Evolutionary conservation across 2,329 filamentous ascomycete species (phyloP), one percentile per base, ranked within the genome.

Genomic region (Pseudogymnoascus verrucosus): DNA sequence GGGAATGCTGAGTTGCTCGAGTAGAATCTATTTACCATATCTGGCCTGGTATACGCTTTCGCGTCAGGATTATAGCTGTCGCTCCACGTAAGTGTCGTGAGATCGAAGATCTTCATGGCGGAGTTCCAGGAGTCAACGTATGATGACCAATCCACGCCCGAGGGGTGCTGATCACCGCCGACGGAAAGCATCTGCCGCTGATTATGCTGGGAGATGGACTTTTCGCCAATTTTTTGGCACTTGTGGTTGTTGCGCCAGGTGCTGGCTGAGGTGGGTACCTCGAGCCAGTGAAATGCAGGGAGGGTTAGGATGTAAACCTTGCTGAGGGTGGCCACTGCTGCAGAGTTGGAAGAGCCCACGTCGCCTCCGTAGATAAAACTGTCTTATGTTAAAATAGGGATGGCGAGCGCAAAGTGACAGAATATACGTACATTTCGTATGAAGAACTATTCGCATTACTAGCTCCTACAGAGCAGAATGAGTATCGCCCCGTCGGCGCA

Each of bases 21-120:
- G 42, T 67, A 67, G 44, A 47, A 66, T 6, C 57, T 64, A 37
- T 67, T 64, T 2, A 68, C 65, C 4, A 60, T 19, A 44, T 64
- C 47, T 10, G 66, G 64, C n/a, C 63, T 62, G 11, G 44, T 62
- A 62, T 67, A 68, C 1, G 63, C 54, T 36, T 44, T 26, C 5
- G 67, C 65, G 19, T 57, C 31, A 2, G 67, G 39, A 16, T 28
- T 28, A 28, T 54, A 54, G 23, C 12, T 54, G 14, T 54, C 44
- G 14, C 23, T 54, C 44, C 44, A 54, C 14, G 23, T 54, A 54
- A 54, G 44, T 5, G 23, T 4, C 8, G 44, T 28, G 14, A 54
- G 44, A 12, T 54, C 44, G 14, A 54, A 54, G 23, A 54, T 28
- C 7, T 16, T 54, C 44, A 6, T 62, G 31, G 14, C 65, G 62